Evolutionary conservation across 139 green algal genomes (phyloP), one percentile per base, ranked within the genome.

Genomic region (Tetradesmus lagerheimii): DNA sequence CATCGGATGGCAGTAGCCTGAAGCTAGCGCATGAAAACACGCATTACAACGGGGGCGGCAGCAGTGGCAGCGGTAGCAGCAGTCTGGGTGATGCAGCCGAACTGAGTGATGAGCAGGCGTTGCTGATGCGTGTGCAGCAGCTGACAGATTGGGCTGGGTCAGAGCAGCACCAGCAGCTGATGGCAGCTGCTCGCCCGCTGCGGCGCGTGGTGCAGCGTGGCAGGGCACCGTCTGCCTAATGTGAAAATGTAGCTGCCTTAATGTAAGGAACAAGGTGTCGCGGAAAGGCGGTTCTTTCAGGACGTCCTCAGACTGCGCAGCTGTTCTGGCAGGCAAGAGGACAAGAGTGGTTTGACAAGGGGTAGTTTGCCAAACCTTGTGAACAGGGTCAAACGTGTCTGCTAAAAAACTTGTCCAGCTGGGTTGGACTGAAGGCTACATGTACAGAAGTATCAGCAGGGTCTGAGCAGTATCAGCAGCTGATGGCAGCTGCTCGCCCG

Each of bases 401-500:
- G n/a, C n/a, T n/a, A n/a, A n/a, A n/a, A n/a, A n/a, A n/a, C n/a
- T n/a, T n/a, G n/a, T n/a, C n/a, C n/a, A n/a, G n/a, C n/a, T n/a
- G n/a, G n/a, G n/a, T n/a, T n/a, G n/a, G n/a, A n/a, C n/a, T n/a
- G n/a, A n/a, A n/a, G n/a, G n/a, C n/a, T n/a, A n/a, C n/a, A n/a
- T n/a, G n/a, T n/a, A n/a, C n/a, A n/a, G n/a, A n/a, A n/a, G n/a
- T n/a, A n/a, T n/a, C n/a, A n/a, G 50, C 31, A 5, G 66, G 39
- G 8, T 76, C n/a, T 37, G 14, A 89, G 41, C 71, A 77, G 85
- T 83, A 89, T 34, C 15, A 38, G 29, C 18, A 75, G n/a, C 31
- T 84, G 16, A 89, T 89, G 85, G 85, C 43, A 9, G 85, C 29
- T n/a, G 85, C 85, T n/a, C 79, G 53, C 25, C 85, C 85, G 0